phyloP scores from a whole-genome alignment of 2,329 filamentous ascomycete genomes.

The Cordyceps javanica region DNA sequence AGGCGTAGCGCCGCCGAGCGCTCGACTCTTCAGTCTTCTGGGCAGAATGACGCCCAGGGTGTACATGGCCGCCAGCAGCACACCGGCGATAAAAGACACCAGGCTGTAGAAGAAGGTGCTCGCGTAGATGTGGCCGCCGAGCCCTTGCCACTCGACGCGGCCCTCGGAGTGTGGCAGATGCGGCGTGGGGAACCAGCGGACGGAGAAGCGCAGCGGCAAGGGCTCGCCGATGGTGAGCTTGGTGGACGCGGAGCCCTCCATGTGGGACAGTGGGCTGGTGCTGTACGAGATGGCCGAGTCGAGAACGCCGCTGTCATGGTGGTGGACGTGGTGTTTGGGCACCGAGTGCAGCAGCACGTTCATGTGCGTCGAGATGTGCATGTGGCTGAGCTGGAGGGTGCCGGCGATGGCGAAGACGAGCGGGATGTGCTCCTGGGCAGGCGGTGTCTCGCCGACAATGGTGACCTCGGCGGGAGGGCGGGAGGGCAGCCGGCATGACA shows the following conservation, averaged over 20 bases:
- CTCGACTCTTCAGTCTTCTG: constrained; percentile 41
- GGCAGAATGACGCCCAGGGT: constrained; percentile 56
- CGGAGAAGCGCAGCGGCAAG: constrained; percentile 69
- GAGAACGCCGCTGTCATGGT: constrained; percentile 68
- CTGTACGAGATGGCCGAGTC: constrained; percentile 86
- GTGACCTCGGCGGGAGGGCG: constrained; percentile 57
- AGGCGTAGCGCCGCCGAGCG: constrained; percentile 51
- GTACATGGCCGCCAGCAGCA: constrained; percentile 49
- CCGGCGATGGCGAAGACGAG: constrained; percentile 85
- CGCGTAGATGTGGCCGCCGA: constrained; percentile 58
- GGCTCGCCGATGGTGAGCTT: constrained; percentile 84
- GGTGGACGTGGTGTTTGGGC: constrained; percentile 56
- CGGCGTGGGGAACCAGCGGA: constrained; percentile 81
- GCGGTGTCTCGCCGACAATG: constrained; percentile 44
- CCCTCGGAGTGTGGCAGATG: constrained; percentile 62
- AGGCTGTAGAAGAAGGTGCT: constrained; percentile 58
- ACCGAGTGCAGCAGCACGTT: constrained; percentile 78
- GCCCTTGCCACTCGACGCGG: constrained; percentile 57
- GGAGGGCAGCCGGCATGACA: constrained; percentile 83
- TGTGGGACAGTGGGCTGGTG: constrained; percentile 62
- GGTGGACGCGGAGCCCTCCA: constrained; percentile 45
- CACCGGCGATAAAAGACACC: constrained; percentile 52
- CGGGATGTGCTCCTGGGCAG: constrained; percentile 63
- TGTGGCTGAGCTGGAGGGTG: constrained; percentile 78
- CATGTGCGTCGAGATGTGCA: constrained; percentile 84